These are phyloP conservation scores for Alternaria infectoria DNA, from an alignment of 2,329 filamentous ascomycete species.

Conservation along the genomic window DNA sequence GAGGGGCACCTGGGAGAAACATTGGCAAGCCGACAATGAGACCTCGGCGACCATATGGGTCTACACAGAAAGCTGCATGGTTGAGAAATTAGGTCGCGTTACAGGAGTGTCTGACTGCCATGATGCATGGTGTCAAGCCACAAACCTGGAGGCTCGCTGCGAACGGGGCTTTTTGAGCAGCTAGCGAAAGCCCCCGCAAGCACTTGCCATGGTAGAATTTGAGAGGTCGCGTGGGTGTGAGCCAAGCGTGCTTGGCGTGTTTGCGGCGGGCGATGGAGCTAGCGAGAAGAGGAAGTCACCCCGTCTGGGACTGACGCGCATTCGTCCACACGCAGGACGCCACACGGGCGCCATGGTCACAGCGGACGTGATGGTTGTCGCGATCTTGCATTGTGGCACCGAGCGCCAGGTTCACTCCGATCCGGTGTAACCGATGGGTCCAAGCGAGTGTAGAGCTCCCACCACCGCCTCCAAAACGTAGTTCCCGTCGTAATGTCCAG, in stretches of 20 bases:
- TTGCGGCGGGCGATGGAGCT: slow-evolving; percentile 21
- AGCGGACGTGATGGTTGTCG: slow-evolving; percentile 38
- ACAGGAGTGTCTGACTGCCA: slow-evolving; percentile 31
- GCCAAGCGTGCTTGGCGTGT: slow-evolving; percentile 34
- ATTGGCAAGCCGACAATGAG: slow-evolving; percentile 10
- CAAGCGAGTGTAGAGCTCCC: slow-evolving; percentile 22
- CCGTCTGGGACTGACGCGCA: slow-evolving; percentile 41
- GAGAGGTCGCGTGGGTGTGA: slow-evolving; percentile 36
- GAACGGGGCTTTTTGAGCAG: slow-evolving; percentile 6
- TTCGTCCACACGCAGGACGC: slow-evolving; percentile 36
- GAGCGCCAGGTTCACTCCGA: slow-evolving; percentile 43
- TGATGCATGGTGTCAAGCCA: slow-evolving; percentile 26
- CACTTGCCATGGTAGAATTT: slow-evolving; percentile 16
- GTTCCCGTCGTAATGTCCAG: not conserved
- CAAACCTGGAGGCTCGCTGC: slow-evolving; percentile 15
- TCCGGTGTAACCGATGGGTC: slow-evolving; percentile 38
- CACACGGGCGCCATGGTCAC: slow-evolving; percentile 41
- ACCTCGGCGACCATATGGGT: slow-evolving; percentile 19
- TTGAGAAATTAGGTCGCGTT: slow-evolving; percentile 17
- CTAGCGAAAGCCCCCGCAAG: slow-evolving; percentile 23
- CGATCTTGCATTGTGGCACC: slow-evolving; percentile 49
- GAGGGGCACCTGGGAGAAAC: slow-evolving; percentile 6
- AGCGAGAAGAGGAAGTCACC: slow-evolving; percentile 23
- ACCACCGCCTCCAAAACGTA: slow-evolving; percentile 18
- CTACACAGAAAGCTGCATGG: slow-evolving; percentile 17